Evolutionary conservation across 768 basidiomycete genomes (phyloP), one percentile per base, ranked within the genome.

Genomic region (Xerocomus brunneocitrinus): DNA sequence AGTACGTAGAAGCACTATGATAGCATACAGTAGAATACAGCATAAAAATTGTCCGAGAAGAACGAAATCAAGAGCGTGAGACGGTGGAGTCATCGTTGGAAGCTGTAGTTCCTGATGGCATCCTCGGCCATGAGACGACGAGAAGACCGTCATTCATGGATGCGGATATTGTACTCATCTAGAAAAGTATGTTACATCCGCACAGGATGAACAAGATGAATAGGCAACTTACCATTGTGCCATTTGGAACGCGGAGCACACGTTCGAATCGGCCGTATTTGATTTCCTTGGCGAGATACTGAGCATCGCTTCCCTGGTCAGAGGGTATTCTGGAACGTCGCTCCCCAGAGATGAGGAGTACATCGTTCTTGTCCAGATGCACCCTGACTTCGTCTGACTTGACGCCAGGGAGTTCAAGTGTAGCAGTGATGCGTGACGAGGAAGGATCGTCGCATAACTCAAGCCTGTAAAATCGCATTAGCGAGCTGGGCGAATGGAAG

Each of bases 391-490:
- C 67, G 22, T 71, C 67, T 19, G 65, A 61, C 28, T 67, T 67
- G 50, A 76, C 59, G 19, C 75, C 75, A 16, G 75, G 75, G 16
- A 76, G 65, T 50, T 76, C 75, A 8, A 76, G 63, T 1, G 61
- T 60, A 7, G 75, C 74, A 16, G 62, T 65, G 40, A 74, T 61
- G 44, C 63, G 60, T 4, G 68, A 63, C 13, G 61, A 66, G 1
- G 61, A 55, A 1, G 70, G 66, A 39, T 74, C 70, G 56, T 76
- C 73, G 49, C 63, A 75, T 25, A 76, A 28, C 49, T 76, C 75
- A 52, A 75, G 67, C 41, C 75, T 76, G 52, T 30, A 25, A 47
- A 32, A 25, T 12, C 3, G 30, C 16, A 39, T 69, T 14, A 69
- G 58, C 16, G 16, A 8, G 50, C 56, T 56, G 46, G 30, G 14